These are phyloP conservation scores for Kluyveromyces sp. DNA, from an alignment of 1,139 yeast genomes.

Conservation along the genomic window DNA sequence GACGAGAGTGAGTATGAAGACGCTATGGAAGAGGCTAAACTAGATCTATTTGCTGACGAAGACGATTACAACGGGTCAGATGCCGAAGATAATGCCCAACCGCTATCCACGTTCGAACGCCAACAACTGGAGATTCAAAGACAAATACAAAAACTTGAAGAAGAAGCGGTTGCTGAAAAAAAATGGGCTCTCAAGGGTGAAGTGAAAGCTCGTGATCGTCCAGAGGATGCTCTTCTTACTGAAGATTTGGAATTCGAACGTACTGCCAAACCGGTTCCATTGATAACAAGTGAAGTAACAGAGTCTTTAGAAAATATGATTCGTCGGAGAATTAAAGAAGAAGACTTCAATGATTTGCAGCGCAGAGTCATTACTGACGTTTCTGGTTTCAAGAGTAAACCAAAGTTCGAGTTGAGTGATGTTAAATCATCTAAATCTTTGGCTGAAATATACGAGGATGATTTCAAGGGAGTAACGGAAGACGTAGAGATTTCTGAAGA, in stretches of 20 bases:
- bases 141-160: conserved; percentile 73
- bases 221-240: conserved; percentile 67
- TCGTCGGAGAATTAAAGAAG: conserved; percentile 64
- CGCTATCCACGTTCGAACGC: conserved; percentile 71
- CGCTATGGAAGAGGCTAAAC: conserved; percentile 54
- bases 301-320: conserved; percentile 84
- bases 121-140: conserved; percentile 70
- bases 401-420: conserved; percentile 72
- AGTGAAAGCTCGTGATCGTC: conserved; percentile 72
- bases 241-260: conserved; percentile 69
- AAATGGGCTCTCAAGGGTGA: conserved; percentile 96
- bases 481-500: conserved; percentile 49
- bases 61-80: conserved; percentile 31
- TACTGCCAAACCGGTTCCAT: conserved; percentile 80
- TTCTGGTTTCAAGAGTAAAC: conserved; percentile 25
- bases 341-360: conserved; percentile 79
- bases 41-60: conserved; percentile 56
- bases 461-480: conserved; percentile 44
- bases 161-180: conserved; percentile 83
- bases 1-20: conserved; percentile 43
- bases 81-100: conserved; percentile 34
- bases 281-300: conserved; percentile 81
- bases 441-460: conserved; percentile 90
- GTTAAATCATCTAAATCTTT: conserved; percentile 79
- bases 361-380: conserved; percentile 61